A percentile compares a stretch with the other conserved stretches of the same genome.
Conservation (phyloP, 805 yeast species). For the Teunomyces gatunensis region DNA sequence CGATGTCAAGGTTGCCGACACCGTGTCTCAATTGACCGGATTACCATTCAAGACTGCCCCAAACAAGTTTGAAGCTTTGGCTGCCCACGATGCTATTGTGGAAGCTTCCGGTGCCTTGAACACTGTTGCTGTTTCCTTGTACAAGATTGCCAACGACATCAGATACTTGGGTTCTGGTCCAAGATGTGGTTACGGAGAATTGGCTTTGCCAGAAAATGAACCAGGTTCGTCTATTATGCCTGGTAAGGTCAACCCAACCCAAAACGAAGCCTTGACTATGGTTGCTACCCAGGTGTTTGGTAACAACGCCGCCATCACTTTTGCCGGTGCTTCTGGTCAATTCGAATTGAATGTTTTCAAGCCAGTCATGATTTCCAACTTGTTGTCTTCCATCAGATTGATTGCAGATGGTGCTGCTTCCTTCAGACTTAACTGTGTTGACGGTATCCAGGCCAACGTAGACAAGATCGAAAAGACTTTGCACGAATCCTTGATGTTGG, state of each 20-base stretch:
- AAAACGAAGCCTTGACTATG: conserved; percentile 98
- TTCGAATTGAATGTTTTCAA: conserved; percentile 97
- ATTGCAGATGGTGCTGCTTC: conserved; percentile 87
- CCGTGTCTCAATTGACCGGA: conserved; percentile 84
- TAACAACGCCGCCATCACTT: conserved; percentile 90
- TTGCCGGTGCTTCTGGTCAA: conserved; percentile 98
- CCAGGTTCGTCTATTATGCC: conserved; percentile 99
- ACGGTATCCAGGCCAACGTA: conserved; percentile 85
- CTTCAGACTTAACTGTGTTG: conserved; percentile 93
- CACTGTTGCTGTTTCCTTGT: conserved; percentile 89
- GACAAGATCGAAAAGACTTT: conserved; percentile 83
- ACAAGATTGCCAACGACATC: conserved; percentile 96
- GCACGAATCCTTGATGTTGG: conserved; percentile 96
- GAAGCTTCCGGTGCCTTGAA: conserved; percentile 97
- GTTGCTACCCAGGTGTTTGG: conserved; percentile 98
- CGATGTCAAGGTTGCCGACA: conserved; percentile 80
- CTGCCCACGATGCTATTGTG: conserved; percentile 97
- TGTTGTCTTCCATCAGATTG: conserved; percentile 82
- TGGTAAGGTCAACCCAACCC: conserved; percentile 99
- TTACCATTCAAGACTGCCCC: conserved; percentile 91
- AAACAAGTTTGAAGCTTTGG: conserved; percentile 97
- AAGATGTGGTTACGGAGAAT: conserved; percentile 98
- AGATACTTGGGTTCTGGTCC: conserved; percentile 99
- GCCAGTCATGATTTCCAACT: conserved; percentile 91
- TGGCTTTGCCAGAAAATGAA: conserved; percentile 93